Evolutionary conservation across 1,139 yeast genomes (phyloP).

Genomic region (Nadsonia starkeyi-henricii): DNA sequence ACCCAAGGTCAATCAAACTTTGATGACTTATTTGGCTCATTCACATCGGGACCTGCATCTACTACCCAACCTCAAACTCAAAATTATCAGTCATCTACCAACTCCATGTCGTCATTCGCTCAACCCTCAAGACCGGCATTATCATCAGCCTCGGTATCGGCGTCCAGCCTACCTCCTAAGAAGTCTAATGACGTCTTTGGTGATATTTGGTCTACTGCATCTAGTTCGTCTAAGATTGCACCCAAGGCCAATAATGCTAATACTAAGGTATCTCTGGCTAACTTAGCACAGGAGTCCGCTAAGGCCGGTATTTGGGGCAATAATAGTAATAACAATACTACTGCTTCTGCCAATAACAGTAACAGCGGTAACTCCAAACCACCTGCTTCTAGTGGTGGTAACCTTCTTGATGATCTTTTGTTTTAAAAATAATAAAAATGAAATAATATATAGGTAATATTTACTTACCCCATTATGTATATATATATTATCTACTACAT

Average conservation of each 20-base stretch:
- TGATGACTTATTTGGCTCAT: background rate
- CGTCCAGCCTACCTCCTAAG: slow-evolving; percentile 8
- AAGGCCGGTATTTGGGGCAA: slow-evolving; percentile 22
- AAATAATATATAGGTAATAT: too few relatives aligned
- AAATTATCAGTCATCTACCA: background rate
- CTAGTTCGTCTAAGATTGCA: slow-evolving; percentile 22
- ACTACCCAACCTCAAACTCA: background rate
- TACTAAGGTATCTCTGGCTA: slow-evolving; percentile 13
- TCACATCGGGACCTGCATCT: background rate
- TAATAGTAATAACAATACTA: slow-evolving; percentile 11
- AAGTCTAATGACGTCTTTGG: slow-evolving; percentile 64
- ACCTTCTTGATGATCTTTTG: slow-evolving; percentile 16
- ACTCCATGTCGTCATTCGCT: background rate
- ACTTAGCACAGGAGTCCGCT: slow-evolving; percentile 20
- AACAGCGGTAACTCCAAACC: slow-evolving; percentile 3
- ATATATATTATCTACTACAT: background rate
- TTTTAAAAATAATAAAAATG: slow-evolving; percentile 10
- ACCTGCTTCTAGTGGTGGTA: slow-evolving; percentile 5
- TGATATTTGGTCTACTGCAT: slow-evolving; percentile 59
- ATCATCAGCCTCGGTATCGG: background rate
- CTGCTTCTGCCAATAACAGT: slow-evolving; percentile 3
- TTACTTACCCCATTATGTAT: too few relatives aligned
- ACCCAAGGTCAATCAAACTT: background rate
- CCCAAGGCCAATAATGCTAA: slow-evolving; percentile 5
- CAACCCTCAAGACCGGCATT: background rate